These are phyloP conservation scores for Rhazya stricta DNA, from an alignment of 257 asterid species.

Conservation along the genomic window DNA sequence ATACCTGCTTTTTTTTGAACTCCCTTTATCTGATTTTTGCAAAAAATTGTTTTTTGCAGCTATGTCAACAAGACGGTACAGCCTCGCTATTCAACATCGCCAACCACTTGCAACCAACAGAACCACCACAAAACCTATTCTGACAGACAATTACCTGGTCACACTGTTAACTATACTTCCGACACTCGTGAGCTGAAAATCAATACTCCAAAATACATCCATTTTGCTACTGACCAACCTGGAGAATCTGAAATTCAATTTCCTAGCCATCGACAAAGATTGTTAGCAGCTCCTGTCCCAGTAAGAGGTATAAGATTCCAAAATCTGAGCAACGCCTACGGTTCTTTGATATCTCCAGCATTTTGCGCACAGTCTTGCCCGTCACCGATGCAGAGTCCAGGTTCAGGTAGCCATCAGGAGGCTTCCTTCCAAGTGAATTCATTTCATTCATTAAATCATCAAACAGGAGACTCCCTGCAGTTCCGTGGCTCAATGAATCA, in stretches of 20 bases:
- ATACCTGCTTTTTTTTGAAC: neutral
- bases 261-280: slow-evolving; percentile 35
- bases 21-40: neutral
- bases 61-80: slow-evolving; percentile 55
- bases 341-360: slow-evolving; percentile 36
- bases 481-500: slow-evolving; percentile 33
- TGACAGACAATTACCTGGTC: slow-evolving; percentile 35
- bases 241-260: slow-evolving; percentile 33
- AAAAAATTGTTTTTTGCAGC: slow-evolving; percentile 34
- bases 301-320: slow-evolving; percentile 48
- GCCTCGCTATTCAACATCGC: slow-evolving; percentile 36
- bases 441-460: slow-evolving; percentile 30
- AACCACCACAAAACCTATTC: slow-evolving; percentile 34
- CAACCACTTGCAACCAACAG: slow-evolving; percentile 42
- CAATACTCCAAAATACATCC: slow-evolving; percentile 31
- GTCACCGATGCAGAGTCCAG: slow-evolving; percentile 45
- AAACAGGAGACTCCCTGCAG: slow-evolving; percentile 33
- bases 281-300: slow-evolving; percentile 46
- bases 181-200: slow-evolving; percentile 35
- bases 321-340: slow-evolving; percentile 31
- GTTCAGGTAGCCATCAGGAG: slow-evolving; percentile 35
- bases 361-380: slow-evolving; percentile 30
- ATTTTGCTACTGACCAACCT: slow-evolving; percentile 31
- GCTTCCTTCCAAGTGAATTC: slow-evolving; percentile 32
- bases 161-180: slow-evolving; percentile 43